phyloP scores from a whole-genome alignment of 345 rosid genomes.

The Ailanthus altissimus region DNA sequence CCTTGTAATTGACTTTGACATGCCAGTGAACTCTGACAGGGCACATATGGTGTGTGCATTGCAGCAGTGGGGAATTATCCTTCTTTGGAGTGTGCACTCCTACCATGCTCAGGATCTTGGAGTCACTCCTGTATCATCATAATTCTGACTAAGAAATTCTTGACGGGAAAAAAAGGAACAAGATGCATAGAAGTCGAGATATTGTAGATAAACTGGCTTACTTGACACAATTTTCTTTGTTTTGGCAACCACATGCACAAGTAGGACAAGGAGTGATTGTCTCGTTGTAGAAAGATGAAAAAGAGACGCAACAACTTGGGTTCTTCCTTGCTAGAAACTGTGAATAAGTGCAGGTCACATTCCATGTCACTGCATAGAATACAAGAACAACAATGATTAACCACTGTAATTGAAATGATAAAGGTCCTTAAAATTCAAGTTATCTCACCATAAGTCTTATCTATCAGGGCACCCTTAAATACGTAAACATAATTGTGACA shows the following conservation, averaged over 20 bases:
- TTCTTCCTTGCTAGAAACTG: conserved; percentile 76
- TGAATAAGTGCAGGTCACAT: conserved; percentile 88
- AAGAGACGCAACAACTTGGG: conserved; percentile 83
- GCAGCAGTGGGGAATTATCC: conserved; percentile 60
- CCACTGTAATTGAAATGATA: background rate
- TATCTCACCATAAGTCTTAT: no score
- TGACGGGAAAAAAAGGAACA: background rate
- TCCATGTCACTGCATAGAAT: conserved; percentile 78
- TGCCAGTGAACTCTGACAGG: conserved; percentile 87
- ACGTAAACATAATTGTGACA: no score
- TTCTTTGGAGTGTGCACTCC: conserved; percentile 65
- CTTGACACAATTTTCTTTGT: conserved; percentile 69
- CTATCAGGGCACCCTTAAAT: no score
- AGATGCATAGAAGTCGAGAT: background rate
- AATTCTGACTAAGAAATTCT: background rate
- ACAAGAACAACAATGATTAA: background rate
- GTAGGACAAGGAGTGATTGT: conserved; percentile 80
- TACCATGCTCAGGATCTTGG: conserved; percentile 58
- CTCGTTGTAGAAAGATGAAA: conserved; percentile 87
- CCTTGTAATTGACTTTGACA: conserved; percentile 69
- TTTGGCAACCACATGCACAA: conserved; percentile 88
- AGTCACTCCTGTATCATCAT: conserved; percentile 56
- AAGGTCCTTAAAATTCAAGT: no score
- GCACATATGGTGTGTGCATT: conserved; percentile 88
- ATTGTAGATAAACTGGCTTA: conserved; percentile 32